Percentiles rank a stretch among this genome's conserved stretches.
Evolutionary conservation across 345 rosid genomes (phyloP).

Genomic region (Hibiscus trionum): DNA sequence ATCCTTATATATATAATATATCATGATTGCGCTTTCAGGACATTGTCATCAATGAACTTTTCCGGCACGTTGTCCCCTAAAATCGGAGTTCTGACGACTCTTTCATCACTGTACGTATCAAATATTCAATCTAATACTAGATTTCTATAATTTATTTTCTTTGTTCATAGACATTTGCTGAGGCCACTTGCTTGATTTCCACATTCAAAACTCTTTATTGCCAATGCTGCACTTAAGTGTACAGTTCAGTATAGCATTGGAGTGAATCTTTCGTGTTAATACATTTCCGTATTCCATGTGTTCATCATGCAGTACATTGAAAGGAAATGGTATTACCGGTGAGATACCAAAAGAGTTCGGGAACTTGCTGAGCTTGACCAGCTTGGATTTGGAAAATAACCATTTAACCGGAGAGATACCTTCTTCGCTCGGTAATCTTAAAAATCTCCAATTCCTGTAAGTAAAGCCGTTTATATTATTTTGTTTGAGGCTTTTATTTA

Average conservation of each 20-base stretch:
- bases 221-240: neutral
- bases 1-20: constrained; percentile 8
- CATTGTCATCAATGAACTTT: constrained; percentile 69
- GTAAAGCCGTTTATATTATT: constrained; percentile 20
- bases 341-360: constrained; percentile 78
- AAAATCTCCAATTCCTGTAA: constrained; percentile 89
- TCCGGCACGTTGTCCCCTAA: constrained; percentile 67
- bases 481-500: constrained; percentile 4
- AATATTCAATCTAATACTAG: neutral
- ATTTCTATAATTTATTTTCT: neutral
- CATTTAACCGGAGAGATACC: constrained; percentile 73
- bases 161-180: neutral
- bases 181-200: neutral
- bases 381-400: constrained; percentile 88
- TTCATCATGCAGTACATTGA: constrained; percentile 57
- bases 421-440: constrained; percentile 67
- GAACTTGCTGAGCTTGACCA: constrained; percentile 66
- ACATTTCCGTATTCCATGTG: neutral
- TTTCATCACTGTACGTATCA: constrained; percentile 64
- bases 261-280: neutral
- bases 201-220: too few species aligned
- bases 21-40: constrained; percentile 31
- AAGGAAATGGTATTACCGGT: constrained; percentile 83
- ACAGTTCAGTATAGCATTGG: neutral
- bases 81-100: constrained; percentile 51